These are phyloP conservation scores for Neurospora africana DNA, from an alignment of 495 filamentous ascomycete genomes.

Conservation along the genomic window DNA sequence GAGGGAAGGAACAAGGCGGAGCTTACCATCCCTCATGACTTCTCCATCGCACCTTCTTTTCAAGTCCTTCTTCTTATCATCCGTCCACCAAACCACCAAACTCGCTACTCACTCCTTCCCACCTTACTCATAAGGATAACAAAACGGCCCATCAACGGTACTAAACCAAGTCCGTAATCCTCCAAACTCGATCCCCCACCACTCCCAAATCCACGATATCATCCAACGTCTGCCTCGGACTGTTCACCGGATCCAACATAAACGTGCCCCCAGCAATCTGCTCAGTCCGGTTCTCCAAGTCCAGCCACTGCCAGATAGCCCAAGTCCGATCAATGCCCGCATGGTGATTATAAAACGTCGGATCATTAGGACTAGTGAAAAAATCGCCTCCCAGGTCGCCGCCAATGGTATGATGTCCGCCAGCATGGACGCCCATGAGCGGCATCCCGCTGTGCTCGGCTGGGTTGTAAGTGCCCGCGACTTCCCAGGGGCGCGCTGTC, in stretches of 20 bases:
- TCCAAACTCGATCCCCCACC: constrained; percentile 26
- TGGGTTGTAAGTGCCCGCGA: background rate
- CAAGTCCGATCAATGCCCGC: constrained; percentile 56
- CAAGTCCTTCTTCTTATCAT: background rate
- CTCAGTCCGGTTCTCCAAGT: constrained; percentile 21
- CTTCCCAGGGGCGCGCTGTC: constrained; percentile 5
- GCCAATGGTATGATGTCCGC: constrained; percentile 32
- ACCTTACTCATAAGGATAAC: constrained; percentile 37
- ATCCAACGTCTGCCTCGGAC: constrained; percentile 25
- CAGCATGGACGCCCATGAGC: constrained; percentile 30
- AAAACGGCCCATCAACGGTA: constrained; percentile 37
- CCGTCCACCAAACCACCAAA: too few relatives aligned
- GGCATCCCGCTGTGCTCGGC: constrained; percentile 6
- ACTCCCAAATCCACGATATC: constrained; percentile 34
- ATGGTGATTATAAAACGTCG: constrained; percentile 59
- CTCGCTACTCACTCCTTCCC: background rate
- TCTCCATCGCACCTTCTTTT: background rate
- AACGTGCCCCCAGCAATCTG: constrained; percentile 29
- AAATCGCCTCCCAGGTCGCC: constrained; percentile 35
- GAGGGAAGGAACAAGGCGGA: background rate
- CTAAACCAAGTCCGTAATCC: constrained; percentile 35
- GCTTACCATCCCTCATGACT: background rate
- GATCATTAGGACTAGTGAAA: constrained; percentile 54
- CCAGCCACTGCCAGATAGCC: constrained; percentile 54
- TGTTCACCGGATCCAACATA: constrained; percentile 26